These are phyloP conservation scores for Aspergillus ellipticus DNA, from an alignment of 495 filamentous ascomycete genomes.

Conservation along the genomic window DNA sequence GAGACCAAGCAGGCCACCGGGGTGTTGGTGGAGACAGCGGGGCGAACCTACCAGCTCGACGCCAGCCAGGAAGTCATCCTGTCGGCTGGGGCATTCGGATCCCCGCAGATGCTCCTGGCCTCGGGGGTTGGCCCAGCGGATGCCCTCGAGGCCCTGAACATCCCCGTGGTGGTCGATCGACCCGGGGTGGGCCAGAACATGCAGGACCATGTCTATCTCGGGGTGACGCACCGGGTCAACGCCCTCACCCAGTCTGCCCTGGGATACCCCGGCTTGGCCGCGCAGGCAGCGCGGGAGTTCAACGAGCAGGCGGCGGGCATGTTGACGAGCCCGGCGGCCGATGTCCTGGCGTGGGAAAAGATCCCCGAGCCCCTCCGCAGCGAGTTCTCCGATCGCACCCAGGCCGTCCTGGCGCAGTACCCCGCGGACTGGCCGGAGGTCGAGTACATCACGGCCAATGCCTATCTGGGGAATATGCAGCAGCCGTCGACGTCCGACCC, in stretches of 20 bases:
- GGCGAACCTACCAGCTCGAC: slow-evolving; percentile 25
- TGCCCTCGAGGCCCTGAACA: slow-evolving; percentile 28
- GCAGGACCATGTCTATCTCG: slow-evolving; percentile 34
- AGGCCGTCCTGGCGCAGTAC: slow-evolving; percentile 14
- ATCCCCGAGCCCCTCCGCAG: slow-evolving; percentile 22
- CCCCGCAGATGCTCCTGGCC: slow-evolving; percentile 10
- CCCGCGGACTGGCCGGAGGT: slow-evolving; percentile 56
- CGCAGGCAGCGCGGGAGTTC: slow-evolving; percentile 5
- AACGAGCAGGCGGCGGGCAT: slow-evolving; percentile 5
- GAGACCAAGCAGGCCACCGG: slow-evolving; percentile 29
- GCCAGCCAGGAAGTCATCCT: slow-evolving; percentile 41
- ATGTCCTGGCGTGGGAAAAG: slow-evolving; percentile 41
- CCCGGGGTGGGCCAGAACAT: slow-evolving; percentile 50
- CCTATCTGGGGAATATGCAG: slow-evolving; percentile 26
- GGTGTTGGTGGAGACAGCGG: slow-evolving; percentile 22
- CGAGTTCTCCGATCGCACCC: slow-evolving; percentile 12
- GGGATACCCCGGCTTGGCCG: slow-evolving; percentile 8
- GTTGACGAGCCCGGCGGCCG: slow-evolving; percentile 9
- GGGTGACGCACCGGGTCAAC: slow-evolving; percentile 19
- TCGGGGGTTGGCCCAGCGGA: slow-evolving; percentile 3
- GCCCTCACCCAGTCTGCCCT: slow-evolving; percentile 13
- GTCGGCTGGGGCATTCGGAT: not conserved
- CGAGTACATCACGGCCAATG: slow-evolving; percentile 37
- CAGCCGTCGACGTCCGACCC: slow-evolving; percentile 17
- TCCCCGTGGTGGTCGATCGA: slow-evolving; percentile 35